These are phyloP conservation scores for Neurospora hispaniola DNA, from an alignment of 495 filamentous ascomycete species.

Conservation along the genomic window DNA sequence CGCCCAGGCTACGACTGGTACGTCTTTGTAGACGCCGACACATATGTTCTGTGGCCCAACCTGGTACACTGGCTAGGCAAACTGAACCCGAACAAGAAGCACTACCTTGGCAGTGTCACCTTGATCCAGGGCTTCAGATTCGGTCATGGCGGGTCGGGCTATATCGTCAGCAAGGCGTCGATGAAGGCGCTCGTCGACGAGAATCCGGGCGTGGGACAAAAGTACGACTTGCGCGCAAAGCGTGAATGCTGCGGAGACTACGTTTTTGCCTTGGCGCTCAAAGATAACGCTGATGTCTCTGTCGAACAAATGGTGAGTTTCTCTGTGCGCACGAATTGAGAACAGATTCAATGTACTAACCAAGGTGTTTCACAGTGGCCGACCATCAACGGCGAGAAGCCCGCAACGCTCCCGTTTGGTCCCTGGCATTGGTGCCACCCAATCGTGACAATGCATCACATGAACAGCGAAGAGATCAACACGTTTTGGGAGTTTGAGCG, in stretches of 20 bases:
- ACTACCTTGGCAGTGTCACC: constrained; percentile 51
- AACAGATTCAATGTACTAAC: constrained; percentile 10
- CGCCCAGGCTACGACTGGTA: constrained; percentile 51
- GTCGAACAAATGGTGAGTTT: constrained; percentile 28
- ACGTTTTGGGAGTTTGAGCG: constrained; percentile 45
- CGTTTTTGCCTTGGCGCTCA: constrained; percentile 47
- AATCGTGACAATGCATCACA: constrained; percentile 50
- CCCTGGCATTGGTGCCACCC: constrained; percentile 49
- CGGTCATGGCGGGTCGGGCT: constrained; percentile 60
- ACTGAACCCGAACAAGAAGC: constrained; percentile 37
- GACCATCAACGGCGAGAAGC: constrained; percentile 49
- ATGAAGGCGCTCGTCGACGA: constrained; percentile 35
- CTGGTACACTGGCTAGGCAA: constrained; percentile 44
- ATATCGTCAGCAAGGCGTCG: constrained; percentile 49
- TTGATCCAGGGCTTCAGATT: constrained; percentile 46
- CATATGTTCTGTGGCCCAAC: constrained; percentile 54
- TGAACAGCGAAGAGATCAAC: constrained; percentile 42
- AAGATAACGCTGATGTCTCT: constrained; percentile 28
- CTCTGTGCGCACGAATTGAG: constrained; percentile 29
- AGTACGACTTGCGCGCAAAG: constrained; percentile 44
- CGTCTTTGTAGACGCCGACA: constrained; percentile 60
- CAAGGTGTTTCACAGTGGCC: constrained; percentile 29
- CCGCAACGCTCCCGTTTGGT: constrained; percentile 38
- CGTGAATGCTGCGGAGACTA: constrained; percentile 60
- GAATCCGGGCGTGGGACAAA: constrained; percentile 29